Evolutionary conservation across 495 filamentous ascomycete species (phyloP).

Genomic region (Talaromyces trachyspermus): DNA sequence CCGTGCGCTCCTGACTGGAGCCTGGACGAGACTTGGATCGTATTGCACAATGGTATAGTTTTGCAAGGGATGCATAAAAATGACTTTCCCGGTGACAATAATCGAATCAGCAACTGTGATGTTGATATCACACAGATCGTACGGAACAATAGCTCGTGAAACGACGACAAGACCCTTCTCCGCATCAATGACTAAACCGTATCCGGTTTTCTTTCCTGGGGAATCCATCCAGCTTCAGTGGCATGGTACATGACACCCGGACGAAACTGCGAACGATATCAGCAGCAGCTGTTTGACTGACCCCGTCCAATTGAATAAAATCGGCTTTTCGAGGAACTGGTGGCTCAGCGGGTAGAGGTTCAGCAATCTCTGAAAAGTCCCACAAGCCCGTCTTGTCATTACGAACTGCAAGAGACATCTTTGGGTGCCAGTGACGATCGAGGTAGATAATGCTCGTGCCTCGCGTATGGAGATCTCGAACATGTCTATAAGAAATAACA

Average conservation of each 20-base stretch:
- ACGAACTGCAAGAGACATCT: conserved; percentile 87
- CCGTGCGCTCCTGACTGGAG: conserved; percentile 82
- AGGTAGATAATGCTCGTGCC: conserved; percentile 88
- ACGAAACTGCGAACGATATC: conserved; percentile 94
- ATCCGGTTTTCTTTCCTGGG: conserved; percentile 92
- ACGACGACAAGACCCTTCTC: conserved; percentile 92
- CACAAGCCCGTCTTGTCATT: conserved; percentile 89
- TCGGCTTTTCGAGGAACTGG: conserved; percentile 70
- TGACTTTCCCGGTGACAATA: conserved; percentile 84
- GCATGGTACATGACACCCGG: conserved; percentile 83
- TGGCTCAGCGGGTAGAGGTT: conserved; percentile 64
- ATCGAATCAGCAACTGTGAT: conserved; percentile 94
- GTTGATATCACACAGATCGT: conserved; percentile 92
- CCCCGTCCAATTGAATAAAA: conserved; percentile 84
- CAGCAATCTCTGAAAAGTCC: conserved; percentile 85
- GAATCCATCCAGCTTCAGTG: conserved; percentile 92
- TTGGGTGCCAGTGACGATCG: conserved; percentile 89
- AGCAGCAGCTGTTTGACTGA: conserved; percentile 81
- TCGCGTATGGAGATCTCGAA: conserved; percentile 88
- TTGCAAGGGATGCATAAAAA: conserved; percentile 97
- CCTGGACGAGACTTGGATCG: conserved; percentile 84
- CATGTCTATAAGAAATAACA: conserved; percentile 90
- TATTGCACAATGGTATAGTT: conserved; percentile 97
- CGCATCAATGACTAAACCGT: conserved; percentile 91
- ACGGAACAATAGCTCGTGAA: conserved; percentile 87